Evolutionary conservation across 108 stramenopile genomes (phyloP).

Genomic region (Nannochloropsis salina): DNA sequence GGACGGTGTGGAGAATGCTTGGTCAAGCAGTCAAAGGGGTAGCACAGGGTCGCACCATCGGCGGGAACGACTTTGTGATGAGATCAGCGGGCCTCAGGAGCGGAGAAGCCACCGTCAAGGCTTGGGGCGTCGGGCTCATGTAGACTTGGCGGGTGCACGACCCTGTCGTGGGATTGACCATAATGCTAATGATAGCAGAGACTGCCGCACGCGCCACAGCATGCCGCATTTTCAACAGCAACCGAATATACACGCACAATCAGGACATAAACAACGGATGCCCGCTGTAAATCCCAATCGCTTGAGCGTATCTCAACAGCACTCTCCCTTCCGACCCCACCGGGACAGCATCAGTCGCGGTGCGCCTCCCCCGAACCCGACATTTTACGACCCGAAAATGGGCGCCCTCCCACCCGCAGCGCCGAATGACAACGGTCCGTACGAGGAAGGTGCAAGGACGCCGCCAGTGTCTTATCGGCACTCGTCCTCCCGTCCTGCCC

Average conservation of each 20-base stretch:
- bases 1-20: neutral
- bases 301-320: neutral
- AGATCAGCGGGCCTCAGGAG: neutral
- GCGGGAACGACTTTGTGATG: neutral
- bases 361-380: slow-evolving; percentile 3
- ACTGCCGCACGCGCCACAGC: too few species aligned
- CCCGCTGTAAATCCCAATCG: neutral
- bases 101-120: neutral
- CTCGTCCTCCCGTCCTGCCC: neutral
- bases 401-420: neutral
- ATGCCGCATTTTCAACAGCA: neutral
- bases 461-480: neutral
- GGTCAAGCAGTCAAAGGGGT: neutral
- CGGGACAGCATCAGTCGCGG: slow-evolving; percentile 16
- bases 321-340: neutral
- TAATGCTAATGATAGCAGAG: too few species aligned
- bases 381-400: slow-evolving; percentile 9
- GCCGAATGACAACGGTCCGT: neutral
- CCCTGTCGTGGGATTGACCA: too few species aligned
- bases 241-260: neutral
- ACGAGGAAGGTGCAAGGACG: neutral
- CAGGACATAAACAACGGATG: neutral
- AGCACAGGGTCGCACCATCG: neutral
- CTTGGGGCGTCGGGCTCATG: too few species aligned
- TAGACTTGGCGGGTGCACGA: too few species aligned